A percentile compares a stretch with the other conserved stretches of the same genome.
These are phyloP conservation scores for Volutella citrinella DNA, from an alignment of 2,329 filamentous ascomycete species.

Conservation along the genomic window DNA sequence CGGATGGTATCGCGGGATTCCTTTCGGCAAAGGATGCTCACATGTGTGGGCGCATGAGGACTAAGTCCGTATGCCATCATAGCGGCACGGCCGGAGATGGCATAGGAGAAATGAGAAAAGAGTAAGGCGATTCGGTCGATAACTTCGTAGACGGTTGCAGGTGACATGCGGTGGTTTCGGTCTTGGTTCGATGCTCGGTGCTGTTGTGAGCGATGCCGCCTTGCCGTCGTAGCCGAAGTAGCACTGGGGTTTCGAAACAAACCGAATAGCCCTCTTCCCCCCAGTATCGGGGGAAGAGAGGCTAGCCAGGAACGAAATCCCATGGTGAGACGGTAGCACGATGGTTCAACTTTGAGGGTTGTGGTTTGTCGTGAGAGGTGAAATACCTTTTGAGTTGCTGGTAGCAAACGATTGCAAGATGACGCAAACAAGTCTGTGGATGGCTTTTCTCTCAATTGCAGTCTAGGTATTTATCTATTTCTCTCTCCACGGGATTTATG, in stretches of 20 bases:
- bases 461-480: too few relatives aligned
- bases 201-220: conserved; percentile 12
- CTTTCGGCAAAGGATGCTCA: conserved; percentile 41
- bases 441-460: too few relatives aligned
- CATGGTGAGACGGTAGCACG: conserved; percentile 1
- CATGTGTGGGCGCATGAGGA: conserved; percentile 23
- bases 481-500: too few relatives aligned
- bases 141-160: conserved; percentile 32
- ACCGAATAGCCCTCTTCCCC: too few relatives aligned
- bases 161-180: conserved; percentile 29
- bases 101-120: conserved; percentile 44
- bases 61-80: conserved; percentile 42
- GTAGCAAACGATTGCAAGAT: too few relatives aligned
- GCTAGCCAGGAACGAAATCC: conserved; percentile 10
- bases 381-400: too few relatives aligned
- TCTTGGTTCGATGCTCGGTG: conserved; percentile 6
- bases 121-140: conserved; percentile 36
- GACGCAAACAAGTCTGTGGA: too few relatives aligned
- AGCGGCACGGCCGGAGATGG: conserved; percentile 43
- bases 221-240: conserved; percentile 7
- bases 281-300: too few relatives aligned
- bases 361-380: too few relatives aligned
- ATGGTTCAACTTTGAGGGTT: too few relatives aligned
- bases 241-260: too few relatives aligned
- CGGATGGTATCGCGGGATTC: conserved; percentile 33